phyloP scores from a whole-genome alignment of 805 yeast genomes.

The Starmerella apicola region DNA sequence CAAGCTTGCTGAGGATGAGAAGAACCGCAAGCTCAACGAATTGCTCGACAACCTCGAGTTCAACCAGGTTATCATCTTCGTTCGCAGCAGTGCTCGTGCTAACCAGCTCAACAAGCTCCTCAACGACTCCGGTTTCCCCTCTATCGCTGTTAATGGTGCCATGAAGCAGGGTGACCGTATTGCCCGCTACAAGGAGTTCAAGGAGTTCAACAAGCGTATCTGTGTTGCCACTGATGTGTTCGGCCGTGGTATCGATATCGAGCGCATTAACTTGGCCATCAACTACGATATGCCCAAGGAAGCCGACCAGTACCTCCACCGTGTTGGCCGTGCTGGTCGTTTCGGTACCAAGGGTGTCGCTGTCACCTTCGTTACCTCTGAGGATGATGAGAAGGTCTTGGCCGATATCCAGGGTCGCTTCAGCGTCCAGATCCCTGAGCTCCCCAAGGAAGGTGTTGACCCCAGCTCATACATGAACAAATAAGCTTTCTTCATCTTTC shows the following conservation, averaged over 20 bases:
- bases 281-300: slow-evolving; percentile 93
- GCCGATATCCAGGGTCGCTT: slow-evolving; percentile 92
- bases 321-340: slow-evolving; percentile 99
- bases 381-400: slow-evolving; percentile 80
- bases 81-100: slow-evolving; percentile 83
- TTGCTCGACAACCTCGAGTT: slow-evolving; percentile 87
- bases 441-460: slow-evolving; percentile 97
- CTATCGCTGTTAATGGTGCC: slow-evolving; percentile 91
- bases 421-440: slow-evolving; percentile 86
- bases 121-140: slow-evolving; percentile 89
- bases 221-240: slow-evolving; percentile 97
- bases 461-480: slow-evolving; percentile 97
- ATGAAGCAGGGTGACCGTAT: slow-evolving; percentile 97
- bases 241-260: slow-evolving; percentile 99
- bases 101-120: slow-evolving; percentile 78
- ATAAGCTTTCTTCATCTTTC: no score
- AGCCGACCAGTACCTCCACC: slow-evolving; percentile 96
- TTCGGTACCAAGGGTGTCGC: slow-evolving; percentile 99
- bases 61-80: slow-evolving; percentile 96
- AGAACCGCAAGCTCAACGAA: slow-evolving; percentile 85
- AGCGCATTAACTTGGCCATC: slow-evolving; percentile 94
- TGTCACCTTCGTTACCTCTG: slow-evolving; percentile 72
- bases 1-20: slow-evolving; percentile 79
- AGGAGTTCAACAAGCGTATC: slow-evolving; percentile 96
- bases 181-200: slow-evolving; percentile 87